A percentile compares a stretch with the other conserved stretches of the same genome.
phyloP scores from a whole-genome alignment of 768 basidiomycete species.

The Boletus rex-veris region DNA sequence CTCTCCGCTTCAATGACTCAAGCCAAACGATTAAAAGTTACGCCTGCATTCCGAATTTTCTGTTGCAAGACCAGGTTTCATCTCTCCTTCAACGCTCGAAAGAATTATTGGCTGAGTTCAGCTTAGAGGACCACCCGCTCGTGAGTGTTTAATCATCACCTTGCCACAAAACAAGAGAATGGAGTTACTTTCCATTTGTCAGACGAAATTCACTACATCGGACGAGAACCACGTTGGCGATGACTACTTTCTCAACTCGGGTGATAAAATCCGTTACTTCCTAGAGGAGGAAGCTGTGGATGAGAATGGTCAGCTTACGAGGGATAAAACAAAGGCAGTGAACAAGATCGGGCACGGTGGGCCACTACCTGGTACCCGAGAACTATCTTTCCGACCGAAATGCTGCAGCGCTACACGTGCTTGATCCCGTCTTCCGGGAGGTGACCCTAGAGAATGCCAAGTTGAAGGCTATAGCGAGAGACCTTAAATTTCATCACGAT shows the following conservation, averaged over 20 bases:
- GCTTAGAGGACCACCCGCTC: conserved; percentile 72
- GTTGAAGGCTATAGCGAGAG: conserved; percentile 65
- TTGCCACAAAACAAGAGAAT: neutral
- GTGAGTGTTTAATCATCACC: conserved; percentile 39
- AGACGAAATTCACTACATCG: conserved; percentile 88
- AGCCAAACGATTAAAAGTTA: conserved; percentile 48
- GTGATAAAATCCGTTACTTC: conserved; percentile 95
- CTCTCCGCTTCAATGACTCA: neutral
- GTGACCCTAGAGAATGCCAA: conserved; percentile 79
- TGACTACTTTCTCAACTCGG: conserved; percentile 87
- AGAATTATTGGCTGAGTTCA: conserved; percentile 75
- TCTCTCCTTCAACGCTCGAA: conserved; percentile 69
- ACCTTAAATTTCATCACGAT: conserved; percentile 79
- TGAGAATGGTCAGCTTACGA: conserved; percentile 60
- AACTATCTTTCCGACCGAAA: neutral
- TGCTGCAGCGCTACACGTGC: conserved; percentile 70
- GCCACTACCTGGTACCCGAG: neutral
- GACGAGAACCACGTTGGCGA: conserved; percentile 82
- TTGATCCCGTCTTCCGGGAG: conserved; percentile 76
- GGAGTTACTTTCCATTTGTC: neutral
- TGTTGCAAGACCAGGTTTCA: conserved; percentile 52
- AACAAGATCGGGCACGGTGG: conserved; percentile 95
- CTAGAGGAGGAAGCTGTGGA: conserved; percentile 87
- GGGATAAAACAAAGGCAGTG: conserved; percentile 72
- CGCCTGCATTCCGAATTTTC: conserved; percentile 72